Percentiles rank a stretch among this genome's conserved stretches.
phyloP scores from a whole-genome alignment of 495 filamentous ascomycete genomes.

The Amphirosellinia nigrospora region DNA sequence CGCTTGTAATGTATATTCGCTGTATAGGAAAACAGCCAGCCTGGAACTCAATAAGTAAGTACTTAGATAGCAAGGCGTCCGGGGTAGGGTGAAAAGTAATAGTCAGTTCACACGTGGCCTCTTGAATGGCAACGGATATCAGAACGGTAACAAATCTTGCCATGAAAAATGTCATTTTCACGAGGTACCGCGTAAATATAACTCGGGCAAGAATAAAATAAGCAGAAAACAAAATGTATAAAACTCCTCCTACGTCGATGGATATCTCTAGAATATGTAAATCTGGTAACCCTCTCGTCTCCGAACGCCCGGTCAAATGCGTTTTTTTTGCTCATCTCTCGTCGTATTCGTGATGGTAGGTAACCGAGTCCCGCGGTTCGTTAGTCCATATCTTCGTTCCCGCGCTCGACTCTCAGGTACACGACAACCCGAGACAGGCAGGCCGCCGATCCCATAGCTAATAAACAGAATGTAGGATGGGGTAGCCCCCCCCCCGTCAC shows the following conservation, averaged over 20 bases:
- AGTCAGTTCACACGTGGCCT: neutral
- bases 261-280: conserved; percentile 20
- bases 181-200: neutral
- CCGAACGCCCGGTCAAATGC: conserved; percentile 16
- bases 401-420: neutral
- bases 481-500: too few relatives aligned
- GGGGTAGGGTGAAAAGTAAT: neutral
- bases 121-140: neutral
- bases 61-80: conserved; percentile 28
- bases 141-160: too few relatives aligned
- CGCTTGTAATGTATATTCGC: conserved; percentile 2
- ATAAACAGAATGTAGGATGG: neutral
- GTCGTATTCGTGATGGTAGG: conserved; percentile 3
- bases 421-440: neutral
- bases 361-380: neutral
- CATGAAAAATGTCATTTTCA: neutral
- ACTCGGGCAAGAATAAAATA: neutral
- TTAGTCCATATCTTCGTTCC: neutral
- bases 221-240: neutral
- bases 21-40: neutral
- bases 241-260: neutral
- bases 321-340: conserved; percentile 19
- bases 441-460: too few relatives aligned
- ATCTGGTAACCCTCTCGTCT: neutral
- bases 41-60: neutral